These are phyloP conservation scores for Moelleriella libera DNA, from an alignment of 2,329 filamentous ascomycete species.

Conservation along the genomic window DNA sequence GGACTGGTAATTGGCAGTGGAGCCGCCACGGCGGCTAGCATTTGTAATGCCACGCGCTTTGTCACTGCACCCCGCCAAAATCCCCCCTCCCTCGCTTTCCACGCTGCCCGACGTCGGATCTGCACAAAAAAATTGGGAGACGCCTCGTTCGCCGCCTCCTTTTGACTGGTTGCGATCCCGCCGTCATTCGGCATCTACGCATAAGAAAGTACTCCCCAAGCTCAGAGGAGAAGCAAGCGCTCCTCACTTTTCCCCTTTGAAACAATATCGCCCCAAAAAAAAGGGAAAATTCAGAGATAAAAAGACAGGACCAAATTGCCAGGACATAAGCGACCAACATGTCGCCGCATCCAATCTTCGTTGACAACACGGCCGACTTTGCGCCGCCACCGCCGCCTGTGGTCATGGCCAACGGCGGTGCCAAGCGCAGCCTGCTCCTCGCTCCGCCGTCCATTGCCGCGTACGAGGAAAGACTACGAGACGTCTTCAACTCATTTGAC, in stretches of 20 bases:
- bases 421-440: constrained; percentile 59
- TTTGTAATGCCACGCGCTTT: neutral
- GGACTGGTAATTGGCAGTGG: neutral
- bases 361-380: constrained; percentile 43
- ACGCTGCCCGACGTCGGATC: no score
- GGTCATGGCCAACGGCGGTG: no score
- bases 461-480: constrained; percentile 63
- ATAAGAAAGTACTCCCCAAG: no score
- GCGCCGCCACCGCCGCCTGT: constrained; percentile 10
- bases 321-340: constrained; percentile 15
- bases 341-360: constrained; percentile 37
- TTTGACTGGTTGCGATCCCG: no score
- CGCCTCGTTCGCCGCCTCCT: no score
- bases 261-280: no score
- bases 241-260: no score
- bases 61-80: no score
- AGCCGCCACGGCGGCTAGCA: neutral
- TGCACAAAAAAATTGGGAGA: no score
- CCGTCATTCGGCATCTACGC: no score
- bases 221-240: no score
- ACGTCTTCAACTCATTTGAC: constrained; percentile 58
- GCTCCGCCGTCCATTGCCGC: constrained; percentile 82
- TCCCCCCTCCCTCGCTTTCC: no score
- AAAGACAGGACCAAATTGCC: neutral
- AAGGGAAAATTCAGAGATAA: neutral